These are phyloP conservation scores for Verbascum thapsus DNA, from an alignment of 257 asterid species.

Conservation along the genomic window DNA sequence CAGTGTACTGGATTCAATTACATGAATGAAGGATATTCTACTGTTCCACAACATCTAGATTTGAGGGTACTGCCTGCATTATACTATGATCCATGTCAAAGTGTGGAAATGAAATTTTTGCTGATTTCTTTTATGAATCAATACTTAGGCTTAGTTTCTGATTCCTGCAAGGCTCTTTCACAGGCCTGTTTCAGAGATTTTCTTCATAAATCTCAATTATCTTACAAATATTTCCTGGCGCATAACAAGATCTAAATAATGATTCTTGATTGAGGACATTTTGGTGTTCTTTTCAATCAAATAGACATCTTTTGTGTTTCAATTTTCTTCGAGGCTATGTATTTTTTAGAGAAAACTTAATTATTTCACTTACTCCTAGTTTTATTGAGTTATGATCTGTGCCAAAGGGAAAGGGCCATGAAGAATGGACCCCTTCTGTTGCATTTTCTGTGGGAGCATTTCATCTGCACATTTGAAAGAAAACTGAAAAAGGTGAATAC, in stretches of 20 bases:
- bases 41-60: not conserved
- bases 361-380: not conserved
- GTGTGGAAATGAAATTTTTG: conserved; percentile 16
- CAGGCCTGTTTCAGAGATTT: conserved; percentile 15
- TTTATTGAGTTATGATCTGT: conserved; percentile 6
- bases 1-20: conserved; percentile 2
- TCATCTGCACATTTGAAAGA: conserved; percentile 44
- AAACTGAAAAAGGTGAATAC: conserved; percentile 54
- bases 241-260: not conserved
- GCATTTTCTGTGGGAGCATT: conserved; percentile 37
- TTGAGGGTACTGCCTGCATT: conserved; percentile 7
- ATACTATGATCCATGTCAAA: conserved; percentile 8
- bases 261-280: not conserved
- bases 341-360: not conserved
- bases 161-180: conserved; percentile 17
- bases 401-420: conserved; percentile 25
- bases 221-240: conserved; percentile 7
- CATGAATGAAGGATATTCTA: not conserved
- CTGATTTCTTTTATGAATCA: conserved; percentile 10
- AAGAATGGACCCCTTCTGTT: conserved; percentile 26
- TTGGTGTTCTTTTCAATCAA: not conserved
- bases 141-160: conserved; percentile 21
- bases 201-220: conserved; percentile 13
- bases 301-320: conserved; percentile 9
- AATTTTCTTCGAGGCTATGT: conserved; percentile 8